Evolutionary conservation across 768 basidiomycete species (phyloP).

Genomic region (Rhodotorula diobovata): DNA sequence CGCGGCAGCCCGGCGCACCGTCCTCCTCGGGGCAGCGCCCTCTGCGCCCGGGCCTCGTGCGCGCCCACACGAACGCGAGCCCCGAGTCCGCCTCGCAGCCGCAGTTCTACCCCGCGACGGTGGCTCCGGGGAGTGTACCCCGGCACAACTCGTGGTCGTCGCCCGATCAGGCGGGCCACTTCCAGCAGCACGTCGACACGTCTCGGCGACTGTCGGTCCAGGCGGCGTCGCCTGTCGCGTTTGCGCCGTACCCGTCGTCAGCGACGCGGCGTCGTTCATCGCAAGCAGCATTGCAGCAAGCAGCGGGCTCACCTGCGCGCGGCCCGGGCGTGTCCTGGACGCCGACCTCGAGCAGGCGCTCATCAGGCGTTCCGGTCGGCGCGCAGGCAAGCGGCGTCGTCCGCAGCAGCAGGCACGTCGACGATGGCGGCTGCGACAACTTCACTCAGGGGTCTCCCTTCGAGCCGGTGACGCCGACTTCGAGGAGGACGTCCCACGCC

Average conservation of each 20-base stretch:
- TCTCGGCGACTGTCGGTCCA: neutral
- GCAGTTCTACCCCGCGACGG: neutral
- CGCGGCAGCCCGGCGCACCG: neutral
- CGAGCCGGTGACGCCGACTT: neutral
- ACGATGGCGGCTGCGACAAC: neutral
- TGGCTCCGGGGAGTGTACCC: neutral
- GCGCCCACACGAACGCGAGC: neutral
- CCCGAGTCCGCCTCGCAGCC: neutral
- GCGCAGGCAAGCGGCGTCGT: neutral
- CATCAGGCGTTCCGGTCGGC: neutral
- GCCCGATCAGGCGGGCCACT: neutral
- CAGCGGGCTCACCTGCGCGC: neutral
- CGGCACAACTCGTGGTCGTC: constrained; percentile 6
- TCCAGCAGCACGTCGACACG: neutral
- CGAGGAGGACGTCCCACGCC: neutral
- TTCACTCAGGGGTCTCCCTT: too few relatives aligned
- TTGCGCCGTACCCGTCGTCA: neutral
- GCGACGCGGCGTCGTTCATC: neutral
- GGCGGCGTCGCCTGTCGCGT: neutral
- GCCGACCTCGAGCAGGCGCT: neutral
- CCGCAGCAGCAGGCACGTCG: neutral
- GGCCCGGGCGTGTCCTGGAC: neutral
- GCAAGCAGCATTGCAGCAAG: too few relatives aligned
- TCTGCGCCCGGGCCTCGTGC: constrained; percentile 2
- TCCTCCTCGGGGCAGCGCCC: neutral